phyloP scores from a whole-genome alignment of 2,329 filamentous ascomycete genomes.

The Leptographium galeiforme region DNA sequence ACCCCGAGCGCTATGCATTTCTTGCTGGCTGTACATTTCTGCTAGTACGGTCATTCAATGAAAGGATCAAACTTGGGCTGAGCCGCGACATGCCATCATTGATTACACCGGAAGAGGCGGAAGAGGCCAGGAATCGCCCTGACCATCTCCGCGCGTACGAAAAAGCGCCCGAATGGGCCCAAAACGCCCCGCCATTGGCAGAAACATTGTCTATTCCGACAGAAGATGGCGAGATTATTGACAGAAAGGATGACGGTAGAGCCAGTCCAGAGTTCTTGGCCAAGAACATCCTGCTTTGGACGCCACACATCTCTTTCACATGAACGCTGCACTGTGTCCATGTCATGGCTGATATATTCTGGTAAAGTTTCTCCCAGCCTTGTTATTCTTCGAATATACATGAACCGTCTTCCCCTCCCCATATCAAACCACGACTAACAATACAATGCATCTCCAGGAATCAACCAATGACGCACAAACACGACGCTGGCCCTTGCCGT shows the following conservation, averaged over 20 bases:
- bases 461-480: too few relatives aligned
- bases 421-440: too few relatives aligned
- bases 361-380: too few relatives aligned
- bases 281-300: slow-evolving; percentile 4
- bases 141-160: slow-evolving; percentile 3
- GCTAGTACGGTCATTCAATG: slow-evolving; percentile 3
- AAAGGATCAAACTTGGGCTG: slow-evolving; percentile 3
- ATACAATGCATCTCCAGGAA: too few relatives aligned
- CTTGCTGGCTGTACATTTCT: slow-evolving; percentile 4
- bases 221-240: not conserved
- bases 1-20: slow-evolving; percentile 4
- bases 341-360: too few relatives aligned
- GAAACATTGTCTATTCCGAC: slow-evolving; percentile 2
- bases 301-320: slow-evolving; percentile 5
- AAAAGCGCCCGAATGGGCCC: not conserved
- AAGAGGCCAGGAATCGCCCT: not conserved
- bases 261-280: slow-evolving; percentile 2
- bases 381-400: too few relatives aligned
- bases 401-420: too few relatives aligned
- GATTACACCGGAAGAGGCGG: slow-evolving; percentile 3
- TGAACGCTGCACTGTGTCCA: not conserved
- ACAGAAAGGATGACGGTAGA: not conserved
- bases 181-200: not conserved
- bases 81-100: not conserved
- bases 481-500: too few relatives aligned